A percentile compares a stretch with the other conserved stretches of the same genome.
These are phyloP conservation scores for Neoboletus brunneissimus DNA, from an alignment of 768 basidiomycete species.

Conservation along the genomic window DNA sequence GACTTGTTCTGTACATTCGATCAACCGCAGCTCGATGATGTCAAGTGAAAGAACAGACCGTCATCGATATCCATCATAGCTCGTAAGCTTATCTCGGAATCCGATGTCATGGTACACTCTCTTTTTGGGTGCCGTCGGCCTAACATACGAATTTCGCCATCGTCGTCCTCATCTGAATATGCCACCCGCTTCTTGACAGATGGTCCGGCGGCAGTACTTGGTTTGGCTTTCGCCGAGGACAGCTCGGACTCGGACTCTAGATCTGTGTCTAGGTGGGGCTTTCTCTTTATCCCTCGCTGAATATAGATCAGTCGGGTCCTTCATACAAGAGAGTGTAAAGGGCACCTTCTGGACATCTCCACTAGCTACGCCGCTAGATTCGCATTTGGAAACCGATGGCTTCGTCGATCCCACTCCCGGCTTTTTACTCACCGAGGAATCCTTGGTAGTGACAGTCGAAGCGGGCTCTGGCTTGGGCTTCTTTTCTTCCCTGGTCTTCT, in stretches of 20 bases:
- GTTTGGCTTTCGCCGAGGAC: slow-evolving; percentile 6
- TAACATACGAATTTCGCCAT: slow-evolving; percentile 32
- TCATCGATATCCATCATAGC: slow-evolving; percentile 81
- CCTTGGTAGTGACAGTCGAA: not conserved
- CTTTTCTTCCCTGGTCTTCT: slow-evolving; percentile 12
- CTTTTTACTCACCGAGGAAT: not conserved
- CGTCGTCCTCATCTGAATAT: slow-evolving; percentile 58
- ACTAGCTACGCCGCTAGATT: not conserved
- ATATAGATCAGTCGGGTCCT: slow-evolving; percentile 19
- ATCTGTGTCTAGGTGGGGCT: slow-evolving; percentile 32
- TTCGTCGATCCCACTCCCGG: not conserved
- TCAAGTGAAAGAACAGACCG: slow-evolving; percentile 41
- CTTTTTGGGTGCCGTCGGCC: slow-evolving; percentile 29
- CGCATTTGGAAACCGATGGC: not conserved
- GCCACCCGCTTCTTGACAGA: slow-evolving; percentile 47
- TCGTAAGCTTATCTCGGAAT: slow-evolving; percentile 43
- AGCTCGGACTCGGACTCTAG: slow-evolving; percentile 28
- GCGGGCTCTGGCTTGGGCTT: slow-evolving; percentile 18
- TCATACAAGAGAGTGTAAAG: not conserved
- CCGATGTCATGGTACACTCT: slow-evolving; percentile 39
- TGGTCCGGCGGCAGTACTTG: slow-evolving; percentile 3
- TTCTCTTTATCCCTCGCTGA: slow-evolving; percentile 42
- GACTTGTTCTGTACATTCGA: slow-evolving; percentile 21
- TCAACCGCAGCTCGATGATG: slow-evolving; percentile 15
- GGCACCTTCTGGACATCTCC: slow-evolving; percentile 6